Base-by-base conservation (phyloP, 805 yeast genomes). In the Saccharomyces paradoxus region DNA sequence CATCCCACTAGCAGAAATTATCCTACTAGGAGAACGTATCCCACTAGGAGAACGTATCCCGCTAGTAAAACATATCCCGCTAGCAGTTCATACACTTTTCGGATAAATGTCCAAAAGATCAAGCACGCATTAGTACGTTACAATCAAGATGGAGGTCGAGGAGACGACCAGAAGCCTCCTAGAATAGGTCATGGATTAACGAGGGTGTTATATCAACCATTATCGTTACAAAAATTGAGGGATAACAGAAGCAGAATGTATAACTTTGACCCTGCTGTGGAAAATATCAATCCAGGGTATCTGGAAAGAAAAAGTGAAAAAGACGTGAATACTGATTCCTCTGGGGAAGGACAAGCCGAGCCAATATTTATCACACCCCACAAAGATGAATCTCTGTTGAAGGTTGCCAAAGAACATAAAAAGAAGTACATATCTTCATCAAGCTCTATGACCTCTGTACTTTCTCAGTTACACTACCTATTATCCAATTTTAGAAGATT, bases 401-500 rank as follows among this genome's bases (percentile, higher is more conserved):
- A 73, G 4, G 67, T 86, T 9, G 83, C 92, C 0, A 59, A 61
- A 7, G 46, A 55, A 21, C 50, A 44, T 41, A 50, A 61, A 0
- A 58, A 60, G 7, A 63, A 63, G 51, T 92, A 77, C 65, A 81
- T 79, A 55, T 87, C 95, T 1, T 89, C 97, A 1, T 90, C 98
- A 0, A 87, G 96, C 21, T 87, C 96, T 1, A 79, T 92, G 87
- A 91, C 98, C 0, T 77, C 84, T 1, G 71, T 84, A 0, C 75
- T 92, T 48, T 75, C 83, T 2, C 95, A 90, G 50, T 73, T 92
- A 55, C 97, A 94, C 70, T 77, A 76, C 56, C 71, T 88, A 9
- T 65, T 94, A 44, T 82, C 89, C 7, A 82, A 84, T 61, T 75
- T 74, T 56, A 74, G 87, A 52, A 80, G 79, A 1, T 80, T 76